A percentile compares a stretch with the other conserved stretches of the same genome.
Conservation (phyloP, 1,284 basidiomycete genomes). For the Stereum hirsutum region DNA sequence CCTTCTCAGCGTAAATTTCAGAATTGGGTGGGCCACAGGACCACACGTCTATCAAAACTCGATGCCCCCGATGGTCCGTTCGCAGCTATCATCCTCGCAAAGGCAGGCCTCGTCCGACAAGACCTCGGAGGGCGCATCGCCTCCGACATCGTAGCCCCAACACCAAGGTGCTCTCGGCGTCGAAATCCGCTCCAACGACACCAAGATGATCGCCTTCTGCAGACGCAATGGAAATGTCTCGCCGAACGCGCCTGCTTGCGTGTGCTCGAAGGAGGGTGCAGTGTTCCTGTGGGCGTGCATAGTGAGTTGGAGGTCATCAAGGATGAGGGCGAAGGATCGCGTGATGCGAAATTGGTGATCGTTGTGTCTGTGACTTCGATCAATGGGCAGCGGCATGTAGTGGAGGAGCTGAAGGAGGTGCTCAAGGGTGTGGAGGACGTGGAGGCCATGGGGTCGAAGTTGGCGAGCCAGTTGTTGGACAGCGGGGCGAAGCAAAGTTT, state of each 20-base stretch:
- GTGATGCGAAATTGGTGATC: conserved; percentile 42
- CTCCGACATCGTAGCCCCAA: conserved; percentile 65
- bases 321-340: conserved; percentile 16
- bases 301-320: conserved; percentile 34
- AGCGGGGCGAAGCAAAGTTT: conserved; percentile 71
- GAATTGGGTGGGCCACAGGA: conserved; percentile 40
- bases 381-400: conserved; percentile 62
- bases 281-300: conserved; percentile 89
- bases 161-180: conserved; percentile 84
- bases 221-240: conserved; percentile 65
- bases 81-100: conserved; percentile 88
- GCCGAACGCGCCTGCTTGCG: conserved; percentile 86
- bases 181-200: conserved; percentile 86
- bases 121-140: conserved; percentile 77
- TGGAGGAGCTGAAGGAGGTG: conserved; percentile 48
- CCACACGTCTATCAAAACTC: conserved; percentile 88
- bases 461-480: conserved; percentile 58
- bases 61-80: conserved; percentile 82
- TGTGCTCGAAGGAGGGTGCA: conserved; percentile 93
- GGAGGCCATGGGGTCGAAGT: conserved; percentile 54
- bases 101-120: conserved; percentile 86
- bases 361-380: conserved; percentile 78
- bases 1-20: too few relatives aligned
- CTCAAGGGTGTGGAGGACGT: conserved; percentile 53
- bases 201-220: conserved; percentile 53